A percentile compares a stretch with the other conserved stretches of the same genome.
Evolutionary conservation across 352 stramenopile genomes (phyloP).

Genomic region (Discostella stelligera): DNA sequence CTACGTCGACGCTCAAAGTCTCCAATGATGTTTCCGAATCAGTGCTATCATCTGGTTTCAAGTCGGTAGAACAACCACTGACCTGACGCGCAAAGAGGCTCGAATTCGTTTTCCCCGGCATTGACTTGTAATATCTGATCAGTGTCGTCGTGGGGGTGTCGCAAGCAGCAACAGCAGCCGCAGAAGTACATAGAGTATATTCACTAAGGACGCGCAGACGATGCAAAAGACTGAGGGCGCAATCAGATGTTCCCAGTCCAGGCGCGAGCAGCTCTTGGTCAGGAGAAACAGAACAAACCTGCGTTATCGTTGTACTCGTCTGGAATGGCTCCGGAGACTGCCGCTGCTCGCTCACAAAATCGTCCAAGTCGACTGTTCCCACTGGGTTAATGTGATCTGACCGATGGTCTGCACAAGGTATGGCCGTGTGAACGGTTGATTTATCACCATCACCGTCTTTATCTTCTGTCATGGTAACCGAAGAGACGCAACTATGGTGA

Average conservation of each 20-base stretch:
- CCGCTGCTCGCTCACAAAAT: not conserved
- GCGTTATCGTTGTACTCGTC: not conserved
- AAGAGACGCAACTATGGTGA: slow-evolving; percentile 5
- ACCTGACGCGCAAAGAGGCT: too few relatives aligned
- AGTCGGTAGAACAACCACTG: not conserved
- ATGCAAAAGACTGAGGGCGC: not conserved
- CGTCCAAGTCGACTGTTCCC: slow-evolving; percentile 2
- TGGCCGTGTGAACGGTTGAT: not conserved
- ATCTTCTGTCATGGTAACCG: slow-evolving; percentile 2
- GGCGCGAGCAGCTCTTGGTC: not conserved
- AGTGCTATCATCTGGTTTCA: not conserved
- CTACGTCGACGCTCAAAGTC: not conserved
- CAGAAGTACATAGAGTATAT: not conserved
- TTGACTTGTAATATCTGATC: too few relatives aligned
- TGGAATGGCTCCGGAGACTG: slow-evolving; percentile 3
- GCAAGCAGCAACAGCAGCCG: not conserved
- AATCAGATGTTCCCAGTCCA: not conserved
- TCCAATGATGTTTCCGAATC: not conserved
- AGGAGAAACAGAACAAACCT: not conserved
- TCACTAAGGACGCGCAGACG: slow-evolving; percentile 4
- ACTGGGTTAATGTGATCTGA: not conserved
- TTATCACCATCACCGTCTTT: not conserved
- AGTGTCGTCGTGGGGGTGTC: not conserved
- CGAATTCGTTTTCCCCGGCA: not conserved
- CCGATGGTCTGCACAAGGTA: not conserved